Base-by-base conservation (phyloP, 192 early-diverging fungal genomes). In the Umbelopsis sp. region DNA sequence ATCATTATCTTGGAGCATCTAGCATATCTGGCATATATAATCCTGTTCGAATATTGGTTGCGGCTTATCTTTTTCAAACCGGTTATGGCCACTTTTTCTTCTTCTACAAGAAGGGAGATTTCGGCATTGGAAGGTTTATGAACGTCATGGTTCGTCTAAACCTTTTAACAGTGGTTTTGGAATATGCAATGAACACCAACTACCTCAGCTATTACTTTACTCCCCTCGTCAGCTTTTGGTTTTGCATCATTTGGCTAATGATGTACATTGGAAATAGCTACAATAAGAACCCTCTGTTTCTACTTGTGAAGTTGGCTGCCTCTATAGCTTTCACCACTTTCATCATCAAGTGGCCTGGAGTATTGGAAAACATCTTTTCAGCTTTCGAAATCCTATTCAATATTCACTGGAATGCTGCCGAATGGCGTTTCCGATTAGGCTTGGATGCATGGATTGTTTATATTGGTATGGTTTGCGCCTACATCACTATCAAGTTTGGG, bases 121-220 rank as follows among this genome's bases (percentile, higher is more conserved):
- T 84, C 77, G 82, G 88, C 0, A 72, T 91, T 66, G 64, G 69
- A 7, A 87, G 92, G n/a, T 77, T 92, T 20, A 81, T 87, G 4
- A 79, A 77, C 15, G 84, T 91, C 30, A 73, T 94, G 37, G 73
- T 89, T 35, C 82, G 92, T 5, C 76, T 91, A 11, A 94, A 94
- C 67, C 61, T 94, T 33, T 80, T 94, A 27, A 88, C 88, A 7
- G 74, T 88, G 16, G 71, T 80, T 1, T 75, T 94, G 53, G 84
- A 86, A 1, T 92, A 90, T 64, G 75, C 81, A 2, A 91, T 91
- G 89, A 78, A 87, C 67, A 89, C 83, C 6, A 80, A 84, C 64
- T 90, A 90, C n/a, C 78, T 94, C 61, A 87, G 85, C 53, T 94
- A 92, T 72, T 94, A 94, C 69, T 93, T 93, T 75, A 86, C 91